Evolutionary conservation across 441 rosid species (phyloP).

Genomic region (Melastoma candidum): DNA sequence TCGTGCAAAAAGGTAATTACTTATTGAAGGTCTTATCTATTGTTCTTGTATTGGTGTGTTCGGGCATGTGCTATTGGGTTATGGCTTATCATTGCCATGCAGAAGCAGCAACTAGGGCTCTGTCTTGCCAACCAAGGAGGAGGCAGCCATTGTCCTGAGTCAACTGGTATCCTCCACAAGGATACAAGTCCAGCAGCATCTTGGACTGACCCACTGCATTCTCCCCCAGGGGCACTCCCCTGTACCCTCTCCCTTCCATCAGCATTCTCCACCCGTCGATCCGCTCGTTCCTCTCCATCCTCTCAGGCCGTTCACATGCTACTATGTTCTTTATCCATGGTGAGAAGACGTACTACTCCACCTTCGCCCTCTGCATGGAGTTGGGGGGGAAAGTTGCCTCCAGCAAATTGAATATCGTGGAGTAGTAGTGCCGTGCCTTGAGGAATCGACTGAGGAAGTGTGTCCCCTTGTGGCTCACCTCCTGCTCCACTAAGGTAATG

Average conservation of each 20-base stretch:
- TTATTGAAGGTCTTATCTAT: no score
- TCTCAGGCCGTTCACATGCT: conserved; percentile 49
- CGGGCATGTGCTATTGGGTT: no score
- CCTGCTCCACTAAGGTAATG: conserved; percentile 47
- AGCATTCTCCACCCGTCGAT: conserved; percentile 57
- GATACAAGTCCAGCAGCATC: conserved; percentile 38
- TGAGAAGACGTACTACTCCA: conserved; percentile 48
- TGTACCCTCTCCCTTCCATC: conserved; percentile 58
- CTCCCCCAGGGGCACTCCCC: conserved; percentile 38
- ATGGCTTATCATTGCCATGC: conserved; percentile 39
- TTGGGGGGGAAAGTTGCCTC: conserved; percentile 47
- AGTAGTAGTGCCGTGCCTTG: conserved; percentile 54
- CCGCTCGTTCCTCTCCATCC: conserved; percentile 51
- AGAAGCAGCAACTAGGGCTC: conserved; percentile 46
- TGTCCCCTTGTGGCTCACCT: conserved; percentile 59
- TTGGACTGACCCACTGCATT: conserved; percentile 56
- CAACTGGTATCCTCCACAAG: conserved; percentile 45
- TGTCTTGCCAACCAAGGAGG: conserved; percentile 63
- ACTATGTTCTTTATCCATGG: conserved; percentile 58
- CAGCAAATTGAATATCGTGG: conserved; percentile 45
- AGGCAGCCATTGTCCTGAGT: conserved; percentile 55
- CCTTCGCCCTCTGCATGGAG: conserved; percentile 50
- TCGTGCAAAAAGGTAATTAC: no score
- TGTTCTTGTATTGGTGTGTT: no score
- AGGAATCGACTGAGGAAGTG: conserved; percentile 53